Conservation (phyloP, 345 rosid species). For the Citrus reticulata region DNA sequence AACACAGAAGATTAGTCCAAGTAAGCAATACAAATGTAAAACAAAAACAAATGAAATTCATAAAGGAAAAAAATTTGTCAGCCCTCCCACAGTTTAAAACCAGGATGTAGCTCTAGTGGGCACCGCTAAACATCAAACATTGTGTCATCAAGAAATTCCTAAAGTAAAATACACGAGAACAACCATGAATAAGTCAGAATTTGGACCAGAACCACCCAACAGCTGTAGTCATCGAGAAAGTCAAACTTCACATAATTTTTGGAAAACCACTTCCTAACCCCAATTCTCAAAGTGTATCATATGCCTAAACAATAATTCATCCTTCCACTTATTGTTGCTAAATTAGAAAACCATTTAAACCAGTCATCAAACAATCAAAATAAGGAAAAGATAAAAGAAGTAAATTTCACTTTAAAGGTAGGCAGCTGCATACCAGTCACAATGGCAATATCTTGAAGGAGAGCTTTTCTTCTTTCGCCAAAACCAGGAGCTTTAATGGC, state of each 20-base stretch:
- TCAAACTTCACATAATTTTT: neutral
- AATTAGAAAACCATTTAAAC: neutral
- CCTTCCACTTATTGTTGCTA: neutral
- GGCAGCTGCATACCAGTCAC: conserved; percentile 53
- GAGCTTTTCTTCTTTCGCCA: conserved; percentile 96
- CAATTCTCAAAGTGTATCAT: neutral
- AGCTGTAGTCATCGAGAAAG: neutral
- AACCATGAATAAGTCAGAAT: neutral
- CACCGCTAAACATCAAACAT: neutral
- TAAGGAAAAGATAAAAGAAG: neutral
- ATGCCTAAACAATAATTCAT: too few relatives aligned
- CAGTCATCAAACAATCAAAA: neutral
- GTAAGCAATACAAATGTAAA: neutral
- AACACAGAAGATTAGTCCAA: neutral
- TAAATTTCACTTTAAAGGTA: neutral
- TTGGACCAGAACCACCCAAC: neutral
- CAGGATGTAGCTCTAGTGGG: neutral
- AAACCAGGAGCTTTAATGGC: conserved; percentile 97
- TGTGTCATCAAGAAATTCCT: neutral
- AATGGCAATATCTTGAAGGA: conserved; percentile 95
- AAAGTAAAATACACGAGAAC: neutral
- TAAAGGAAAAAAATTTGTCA: neutral
- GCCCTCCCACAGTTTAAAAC: neutral
- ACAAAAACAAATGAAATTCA: neutral
- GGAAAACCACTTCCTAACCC: neutral